Conservation (phyloP, 2,329 filamentous ascomycete species). For the Fusarium lyarnte region DNA sequence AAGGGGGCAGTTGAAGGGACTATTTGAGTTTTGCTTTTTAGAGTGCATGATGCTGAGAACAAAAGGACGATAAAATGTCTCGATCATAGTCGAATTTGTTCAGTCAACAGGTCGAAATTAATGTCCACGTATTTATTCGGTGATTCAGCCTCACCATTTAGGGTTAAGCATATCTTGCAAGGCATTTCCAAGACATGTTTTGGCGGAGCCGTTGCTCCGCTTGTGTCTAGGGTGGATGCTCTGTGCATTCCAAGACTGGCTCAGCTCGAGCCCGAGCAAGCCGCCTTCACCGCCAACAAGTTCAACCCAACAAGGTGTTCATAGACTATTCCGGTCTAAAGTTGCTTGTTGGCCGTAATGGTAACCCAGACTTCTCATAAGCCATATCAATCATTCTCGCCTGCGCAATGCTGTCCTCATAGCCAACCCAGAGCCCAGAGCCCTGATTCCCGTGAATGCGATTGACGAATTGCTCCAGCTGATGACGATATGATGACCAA, state of each 20-base stretch:
- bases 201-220: neutral
- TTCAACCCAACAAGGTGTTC: neutral
- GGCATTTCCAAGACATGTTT: neutral
- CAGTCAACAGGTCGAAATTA: accelerated
- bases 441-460: neutral
- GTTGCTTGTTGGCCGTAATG: neutral
- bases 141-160: neutral
- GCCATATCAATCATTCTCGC: neutral
- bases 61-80: accelerated
- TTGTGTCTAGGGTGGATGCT: neutral
- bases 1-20: accelerated
- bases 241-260: neutral
- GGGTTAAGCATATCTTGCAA: neutral
- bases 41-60: neutral
- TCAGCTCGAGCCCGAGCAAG: neutral
- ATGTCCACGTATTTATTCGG: neutral
- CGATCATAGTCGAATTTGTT: no score
- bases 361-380: neutral
- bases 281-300: neutral
- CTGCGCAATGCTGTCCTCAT: neutral
- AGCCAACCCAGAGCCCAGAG: neutral
- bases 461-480: neutral
- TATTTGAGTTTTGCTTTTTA: neutral
- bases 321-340: neutral
- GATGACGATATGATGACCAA: neutral